These are phyloP conservation scores for Pseudisothecium myosuroides DNA, from an alignment of 225 moss, liverwort and hornwort genomes.

Conservation along the genomic window DNA sequence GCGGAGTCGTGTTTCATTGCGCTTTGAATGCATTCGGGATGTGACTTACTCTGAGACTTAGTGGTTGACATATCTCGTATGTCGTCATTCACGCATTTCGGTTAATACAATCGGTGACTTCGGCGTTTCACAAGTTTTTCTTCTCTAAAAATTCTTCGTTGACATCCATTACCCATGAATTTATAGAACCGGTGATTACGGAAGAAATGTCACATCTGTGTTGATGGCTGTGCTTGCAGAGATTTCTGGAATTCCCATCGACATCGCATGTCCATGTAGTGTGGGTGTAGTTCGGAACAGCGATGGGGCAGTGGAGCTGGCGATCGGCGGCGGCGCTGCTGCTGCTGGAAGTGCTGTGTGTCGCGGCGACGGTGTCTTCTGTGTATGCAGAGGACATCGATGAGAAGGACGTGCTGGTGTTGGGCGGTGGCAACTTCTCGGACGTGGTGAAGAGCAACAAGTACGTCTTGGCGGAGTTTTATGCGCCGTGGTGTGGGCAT, in stretches of 20 bases:
- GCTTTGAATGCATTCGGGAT: not conserved
- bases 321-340: not conserved
- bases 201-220: not conserved
- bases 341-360: too few relatives aligned
- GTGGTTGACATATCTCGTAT: not conserved
- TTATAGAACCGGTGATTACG: too few relatives aligned
- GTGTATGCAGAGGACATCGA: too few relatives aligned
- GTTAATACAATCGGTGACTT: not conserved
- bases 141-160: not conserved
- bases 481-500: too few relatives aligned
- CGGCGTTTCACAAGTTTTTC: not conserved
- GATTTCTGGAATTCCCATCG: not conserved
- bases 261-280: not conserved
- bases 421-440: too few relatives aligned
- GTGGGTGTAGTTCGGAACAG: not conserved
- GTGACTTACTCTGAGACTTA: not conserved
- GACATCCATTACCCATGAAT: not conserved
- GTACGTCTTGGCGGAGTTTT: too few relatives aligned
- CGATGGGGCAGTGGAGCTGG: constrained; percentile 6
- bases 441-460: too few relatives aligned
- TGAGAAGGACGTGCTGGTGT: too few relatives aligned
- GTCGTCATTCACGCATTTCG: not conserved
- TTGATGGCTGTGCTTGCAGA: not conserved
- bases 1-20: not conserved
- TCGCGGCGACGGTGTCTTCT: too few relatives aligned